A percentile compares a stretch with the other conserved stretches of the same genome.
Conservation (phyloP, 1,284 basidiomycete species). For the Rhodotorula sp. region DNA sequence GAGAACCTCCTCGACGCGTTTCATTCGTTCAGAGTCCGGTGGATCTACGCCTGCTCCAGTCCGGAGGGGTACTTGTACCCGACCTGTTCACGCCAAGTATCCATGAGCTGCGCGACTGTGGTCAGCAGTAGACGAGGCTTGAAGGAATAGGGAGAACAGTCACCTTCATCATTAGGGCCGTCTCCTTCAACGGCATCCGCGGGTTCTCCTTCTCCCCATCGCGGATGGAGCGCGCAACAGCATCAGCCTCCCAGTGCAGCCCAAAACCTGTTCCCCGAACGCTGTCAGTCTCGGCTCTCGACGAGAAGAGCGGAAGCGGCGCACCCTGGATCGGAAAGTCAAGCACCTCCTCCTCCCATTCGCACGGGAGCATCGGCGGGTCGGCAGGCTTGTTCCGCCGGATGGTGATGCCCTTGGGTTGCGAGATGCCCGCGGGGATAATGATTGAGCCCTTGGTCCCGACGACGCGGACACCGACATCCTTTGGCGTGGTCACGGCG, state of each 20-base stretch:
- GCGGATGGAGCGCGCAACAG: neutral
- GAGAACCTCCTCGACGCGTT: neutral
- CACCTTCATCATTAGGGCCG: neutral
- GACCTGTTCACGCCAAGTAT: neutral
- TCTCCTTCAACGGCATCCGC: neutral
- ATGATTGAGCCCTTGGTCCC: neutral
- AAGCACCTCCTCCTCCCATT: neutral
- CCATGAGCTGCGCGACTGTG: neutral
- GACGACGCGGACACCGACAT: neutral
- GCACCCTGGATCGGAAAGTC: neutral
- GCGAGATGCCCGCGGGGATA: neutral
- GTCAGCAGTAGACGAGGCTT: too few species aligned
- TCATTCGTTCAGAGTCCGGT: too few species aligned
- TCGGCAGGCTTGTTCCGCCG: slow-evolving; percentile 1
- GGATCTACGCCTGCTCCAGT: neutral
- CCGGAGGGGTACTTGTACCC: neutral
- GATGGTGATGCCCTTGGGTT: neutral
- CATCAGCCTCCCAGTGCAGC: slow-evolving; percentile 1
- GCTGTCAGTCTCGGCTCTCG: neutral
- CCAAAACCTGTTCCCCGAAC: neutral
- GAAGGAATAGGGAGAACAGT: neutral
- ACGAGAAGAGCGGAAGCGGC: neutral
- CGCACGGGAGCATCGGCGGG: neutral
- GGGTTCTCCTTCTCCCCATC: slow-evolving; percentile 3
- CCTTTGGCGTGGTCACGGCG: neutral